These are phyloP conservation scores for Isoetes engelmannii DNA, from an alignment of 83 land plant species.

Conservation along the genomic window DNA sequence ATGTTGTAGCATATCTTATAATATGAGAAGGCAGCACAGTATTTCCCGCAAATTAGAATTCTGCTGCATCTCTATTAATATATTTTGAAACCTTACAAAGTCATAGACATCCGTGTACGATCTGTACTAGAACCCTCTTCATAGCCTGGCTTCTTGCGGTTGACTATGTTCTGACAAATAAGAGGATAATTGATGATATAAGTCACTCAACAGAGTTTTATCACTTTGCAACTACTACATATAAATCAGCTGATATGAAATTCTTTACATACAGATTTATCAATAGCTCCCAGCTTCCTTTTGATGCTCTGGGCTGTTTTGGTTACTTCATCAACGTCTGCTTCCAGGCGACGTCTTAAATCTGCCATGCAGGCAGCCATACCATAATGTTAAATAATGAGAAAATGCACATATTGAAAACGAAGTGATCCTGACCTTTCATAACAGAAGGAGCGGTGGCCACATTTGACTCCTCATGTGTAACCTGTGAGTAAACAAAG, in stretches of 20 bases:
- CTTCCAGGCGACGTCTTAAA: background rate
- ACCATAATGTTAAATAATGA: background rate
- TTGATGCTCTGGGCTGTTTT: slow-evolving; percentile 2
- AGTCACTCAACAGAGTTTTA: background rate
- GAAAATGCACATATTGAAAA: background rate
- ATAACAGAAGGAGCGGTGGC: background rate
- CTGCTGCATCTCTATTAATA: background rate
- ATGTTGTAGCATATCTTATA: background rate
- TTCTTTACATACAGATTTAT: slow-evolving; percentile 1
- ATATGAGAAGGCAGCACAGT: background rate
- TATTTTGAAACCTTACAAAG: slow-evolving; percentile 24
- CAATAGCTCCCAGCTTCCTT: background rate
- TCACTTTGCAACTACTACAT: background rate
- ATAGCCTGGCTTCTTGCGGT: slow-evolving; percentile 29
- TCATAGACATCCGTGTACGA: slow-evolving; percentile 38
- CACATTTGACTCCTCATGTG: slow-evolving; percentile 3
- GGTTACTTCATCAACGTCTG: slow-evolving; percentile 1
- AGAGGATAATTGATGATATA: background rate
- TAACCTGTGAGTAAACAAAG: background rate
- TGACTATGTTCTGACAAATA: slow-evolving; percentile 29
- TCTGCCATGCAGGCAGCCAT: background rate
- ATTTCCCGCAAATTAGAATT: background rate
- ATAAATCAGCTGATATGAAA: background rate
- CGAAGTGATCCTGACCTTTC: background rate
- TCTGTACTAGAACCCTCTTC: slow-evolving; percentile 40